Conservation (phyloP, 768 basidiomycete genomes). For the Pleurotus tuber-regium region DNA sequence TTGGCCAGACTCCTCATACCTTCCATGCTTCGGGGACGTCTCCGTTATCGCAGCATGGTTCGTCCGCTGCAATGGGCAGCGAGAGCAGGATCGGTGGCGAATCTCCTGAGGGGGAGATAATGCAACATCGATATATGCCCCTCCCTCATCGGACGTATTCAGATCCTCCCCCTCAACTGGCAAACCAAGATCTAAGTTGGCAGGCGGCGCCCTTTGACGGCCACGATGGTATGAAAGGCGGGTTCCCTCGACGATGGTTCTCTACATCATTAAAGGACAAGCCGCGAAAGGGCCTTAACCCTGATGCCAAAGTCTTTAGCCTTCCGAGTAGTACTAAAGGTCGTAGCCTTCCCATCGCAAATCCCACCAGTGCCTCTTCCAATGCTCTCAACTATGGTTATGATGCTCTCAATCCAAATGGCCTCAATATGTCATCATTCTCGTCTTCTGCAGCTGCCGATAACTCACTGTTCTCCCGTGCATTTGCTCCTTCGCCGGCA, state of each 20-base stretch:
- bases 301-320: conserved; percentile 83
- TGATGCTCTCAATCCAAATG: conserved; percentile 62
- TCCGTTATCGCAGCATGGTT: conserved; percentile 37
- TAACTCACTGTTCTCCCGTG: conserved; percentile 56
- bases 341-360: conserved; percentile 15
- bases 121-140: conserved; percentile 29
- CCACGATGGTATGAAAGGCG: not conserved
- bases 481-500: conserved; percentile 85
- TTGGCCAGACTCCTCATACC: not conserved
- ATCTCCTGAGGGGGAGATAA: conserved; percentile 19
- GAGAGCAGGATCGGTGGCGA: conserved; percentile 25
- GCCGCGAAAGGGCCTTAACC: conserved; percentile 72
- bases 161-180: conserved; percentile 26
- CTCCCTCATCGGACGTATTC: conserved; percentile 31
- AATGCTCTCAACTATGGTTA: conserved; percentile 25
- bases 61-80: conserved; percentile 22
- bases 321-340: conserved; percentile 34
- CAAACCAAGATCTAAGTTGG: conserved; percentile 20
- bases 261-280: conserved; percentile 38
- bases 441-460: conserved; percentile 40
- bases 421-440: conserved; percentile 36
- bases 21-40: conserved; percentile 30
- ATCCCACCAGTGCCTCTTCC: conserved; percentile 14
- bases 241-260: conserved; percentile 19
- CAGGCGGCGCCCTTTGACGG: not conserved